Percentiles rank a stretch among this genome's conserved stretches.
Evolutionary conservation across 139 green algal genomes (phyloP).

Genomic region (Tetratostichococcus sp.): DNA sequence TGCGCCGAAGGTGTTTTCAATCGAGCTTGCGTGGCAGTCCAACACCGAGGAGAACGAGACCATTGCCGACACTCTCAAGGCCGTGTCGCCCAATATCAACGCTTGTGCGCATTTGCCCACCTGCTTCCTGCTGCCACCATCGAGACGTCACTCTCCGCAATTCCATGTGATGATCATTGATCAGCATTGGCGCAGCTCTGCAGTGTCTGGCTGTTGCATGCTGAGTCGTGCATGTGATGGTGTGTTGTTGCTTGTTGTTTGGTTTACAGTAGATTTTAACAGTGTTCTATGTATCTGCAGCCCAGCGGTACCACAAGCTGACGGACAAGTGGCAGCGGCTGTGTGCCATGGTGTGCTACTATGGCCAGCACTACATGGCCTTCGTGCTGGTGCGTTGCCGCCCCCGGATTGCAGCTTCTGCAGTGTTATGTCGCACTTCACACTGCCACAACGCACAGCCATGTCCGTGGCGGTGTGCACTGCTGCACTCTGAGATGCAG

Average conservation of each 20-base stretch:
- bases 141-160: no score
- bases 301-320: conserved; percentile 5
- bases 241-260: no score
- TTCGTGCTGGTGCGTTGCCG: conserved; percentile 40
- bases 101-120: neutral
- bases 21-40: conserved; percentile 55
- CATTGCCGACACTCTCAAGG: conserved; percentile 28
- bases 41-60: conserved; percentile 19
- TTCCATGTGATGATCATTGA: no score
- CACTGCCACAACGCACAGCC: no score
- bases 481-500: no score
- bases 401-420: no score
- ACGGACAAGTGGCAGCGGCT: conserved; percentile 38
- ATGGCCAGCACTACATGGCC: conserved; percentile 75
- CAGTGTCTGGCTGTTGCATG: no score
- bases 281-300: neutral
- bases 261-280: no score
- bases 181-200: no score
- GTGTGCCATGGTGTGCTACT: conserved; percentile 68
- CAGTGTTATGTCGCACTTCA: no score
- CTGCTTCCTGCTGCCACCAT: neutral
- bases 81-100: neutral
- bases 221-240: no score
- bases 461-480: no score
- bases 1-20: conserved; percentile 41